Evolutionary conservation across 306 rosid species (phyloP), one percentile per base, ranked within the genome.

Genomic region (Sphenostylis stenocarpa): DNA sequence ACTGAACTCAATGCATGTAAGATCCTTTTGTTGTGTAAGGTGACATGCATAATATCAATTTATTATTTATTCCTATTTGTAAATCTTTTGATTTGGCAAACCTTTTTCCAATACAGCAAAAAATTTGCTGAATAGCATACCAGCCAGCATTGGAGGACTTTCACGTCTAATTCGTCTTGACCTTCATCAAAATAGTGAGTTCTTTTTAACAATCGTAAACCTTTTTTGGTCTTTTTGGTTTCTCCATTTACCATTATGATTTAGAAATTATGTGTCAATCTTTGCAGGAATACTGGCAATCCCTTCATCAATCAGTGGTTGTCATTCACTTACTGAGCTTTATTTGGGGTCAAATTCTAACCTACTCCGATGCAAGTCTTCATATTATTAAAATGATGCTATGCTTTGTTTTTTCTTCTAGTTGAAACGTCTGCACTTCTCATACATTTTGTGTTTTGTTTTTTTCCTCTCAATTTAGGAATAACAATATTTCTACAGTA

Each of bases 1-100:
- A 87, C 92, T 16, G 97, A 94, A 88, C 88, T 91, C 72, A 94
- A 86, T 86, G 96, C 96, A 52, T 87, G 98, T 92, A 84, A 84
- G 73, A 56, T 57, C 58, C 76, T n/a, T 58, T 26, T 52, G 36
- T 48, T 76, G 81, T 81, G 69, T 45, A 39, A 76, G 20, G 53
- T 15, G 67, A 41, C 44, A 36, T 44, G n/a, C 60, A 60, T 47
- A 39, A 58, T 60, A 63, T 28, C 72, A 39, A 56, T 73, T 70
- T 51, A 34, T 71, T 47, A 60, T 66, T 70, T 72, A 68, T 66
- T 76, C 66, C 16, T 62, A 38, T 61, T 60, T 67, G 56, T 72
- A 29, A 64, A 31, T 49, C 15, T 16, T 66, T 33, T 24, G 70
- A 73, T 82, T 31, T 73, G 45, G 57, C 85, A 26, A 80, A 76